Evolutionary conservation across 202 grass and related monocot species (phyloP), one percentile per base, ranked within the genome.

Genomic region (Zizania palustris): DNA sequence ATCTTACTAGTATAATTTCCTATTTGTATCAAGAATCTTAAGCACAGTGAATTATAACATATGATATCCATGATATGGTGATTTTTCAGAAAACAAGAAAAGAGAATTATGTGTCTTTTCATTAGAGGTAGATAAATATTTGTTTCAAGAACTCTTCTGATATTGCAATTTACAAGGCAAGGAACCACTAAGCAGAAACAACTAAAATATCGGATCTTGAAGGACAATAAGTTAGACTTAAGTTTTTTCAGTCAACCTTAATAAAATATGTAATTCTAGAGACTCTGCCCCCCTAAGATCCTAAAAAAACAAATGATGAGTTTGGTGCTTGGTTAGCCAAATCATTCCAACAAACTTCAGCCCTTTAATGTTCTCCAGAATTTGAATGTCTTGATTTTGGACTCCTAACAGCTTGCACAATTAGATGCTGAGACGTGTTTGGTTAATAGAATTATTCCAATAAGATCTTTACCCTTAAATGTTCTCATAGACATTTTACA

Each of bases 11-110:
- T 12, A 4, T 74, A 43, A 21, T 49, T 13, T 66, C 19, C 21
- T 77, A 19, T 33, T 66, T 66, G 18, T 43, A 39, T 77, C 46
- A 34, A 55, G 12, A 74, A 60, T 39, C 37, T 38, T 76, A 51
- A 77, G 61, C 61, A 28, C 74, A 55, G 16, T 18, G 16, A 53
- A 65, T 39, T n/a, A 14, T 40, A 40, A 72, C 53, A 19, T 18
- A 71, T 53, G 15, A 71, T 71, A 48, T 11, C 4, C 40, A 38
- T 51, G 19, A 40, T 33, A 15, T 64, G 60, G 19, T 34, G 20
- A 45, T 6, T 19, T 54, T 19, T 54, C 50, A 19, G 50, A 6
- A 15, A 18, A 7, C 16, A 54, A 8, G 16, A 3, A 54, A 54
- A 18, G 16, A 54, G n/a, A 54, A 54, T 54, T 54, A 18, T 54